These are phyloP conservation scores for Pythium brachiatum DNA, from an alignment of 352 stramenopile species.

Conservation along the genomic window DNA sequence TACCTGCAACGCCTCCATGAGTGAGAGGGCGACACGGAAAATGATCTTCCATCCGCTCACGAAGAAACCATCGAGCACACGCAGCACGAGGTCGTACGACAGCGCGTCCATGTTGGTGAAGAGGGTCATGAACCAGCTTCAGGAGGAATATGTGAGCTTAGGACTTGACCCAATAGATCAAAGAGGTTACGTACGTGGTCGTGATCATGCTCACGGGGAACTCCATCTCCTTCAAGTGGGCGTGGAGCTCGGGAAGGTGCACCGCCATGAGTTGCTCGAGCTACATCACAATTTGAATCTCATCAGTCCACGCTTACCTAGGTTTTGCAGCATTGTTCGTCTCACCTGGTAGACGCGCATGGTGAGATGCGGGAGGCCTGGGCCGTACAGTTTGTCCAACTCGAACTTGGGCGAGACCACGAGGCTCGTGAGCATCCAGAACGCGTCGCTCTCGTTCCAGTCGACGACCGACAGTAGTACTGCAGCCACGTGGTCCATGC, in stretches of 20 bases:
- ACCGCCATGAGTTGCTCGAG: conserved; percentile 46
- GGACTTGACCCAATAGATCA: no score
- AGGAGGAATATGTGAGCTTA: no score
- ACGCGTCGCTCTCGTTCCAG: conserved; percentile 64
- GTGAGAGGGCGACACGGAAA: conserved; percentile 58
- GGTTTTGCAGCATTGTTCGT: background rate
- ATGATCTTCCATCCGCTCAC: conserved; percentile 71
- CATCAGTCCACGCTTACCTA: no score
- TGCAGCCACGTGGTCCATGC: conserved; percentile 68
- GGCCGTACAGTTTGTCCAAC: conserved; percentile 57
- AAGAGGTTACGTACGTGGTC: conserved; percentile 48
- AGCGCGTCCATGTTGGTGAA: conserved; percentile 77
- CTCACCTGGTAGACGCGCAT: conserved; percentile 65
- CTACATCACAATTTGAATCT: conserved; percentile 31
- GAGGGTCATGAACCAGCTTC: conserved; percentile 82
- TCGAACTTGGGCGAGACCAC: conserved; percentile 52
- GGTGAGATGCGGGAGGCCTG: conserved; percentile 53
- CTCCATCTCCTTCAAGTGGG: conserved; percentile 51
- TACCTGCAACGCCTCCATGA: conserved; percentile 56
- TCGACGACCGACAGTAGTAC: conserved; percentile 60
- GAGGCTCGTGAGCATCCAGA: conserved; percentile 68
- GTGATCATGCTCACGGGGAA: conserved; percentile 71
- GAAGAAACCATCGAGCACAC: conserved; percentile 65
- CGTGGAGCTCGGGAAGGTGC: conserved; percentile 39
- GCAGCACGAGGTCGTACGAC: conserved; percentile 53